Evolutionary conservation across 306 rosid species (phyloP).

Genomic region (Glycyrrhiza uralensis): DNA sequence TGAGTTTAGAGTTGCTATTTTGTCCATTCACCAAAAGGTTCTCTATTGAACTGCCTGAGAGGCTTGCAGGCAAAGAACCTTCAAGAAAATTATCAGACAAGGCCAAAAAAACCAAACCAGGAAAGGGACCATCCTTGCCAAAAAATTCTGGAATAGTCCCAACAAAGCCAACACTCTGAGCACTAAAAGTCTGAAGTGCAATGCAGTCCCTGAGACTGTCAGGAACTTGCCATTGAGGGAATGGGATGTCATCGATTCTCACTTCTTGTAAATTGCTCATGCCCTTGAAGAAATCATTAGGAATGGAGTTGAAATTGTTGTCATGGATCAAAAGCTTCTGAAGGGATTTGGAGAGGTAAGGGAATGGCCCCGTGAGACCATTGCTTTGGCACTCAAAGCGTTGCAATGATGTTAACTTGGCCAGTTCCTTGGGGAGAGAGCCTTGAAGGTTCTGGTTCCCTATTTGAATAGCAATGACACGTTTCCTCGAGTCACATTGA

Average conservation of each 20-base stretch:
- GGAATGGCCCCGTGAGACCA: slow-evolving; percentile 54
- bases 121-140: slow-evolving; percentile 27
- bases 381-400: slow-evolving; percentile 57
- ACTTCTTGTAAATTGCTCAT: slow-evolving; percentile 33
- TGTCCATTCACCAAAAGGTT: slow-evolving; percentile 62
- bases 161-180: slow-evolving; percentile 29
- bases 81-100: slow-evolving; percentile 50
- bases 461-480: slow-evolving; percentile 48
- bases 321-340: slow-evolving; percentile 34
- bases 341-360: slow-evolving; percentile 43
- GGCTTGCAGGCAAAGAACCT: slow-evolving; percentile 60
- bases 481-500: slow-evolving; percentile 29
- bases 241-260: slow-evolving; percentile 43
- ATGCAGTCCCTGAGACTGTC: slow-evolving; percentile 32
- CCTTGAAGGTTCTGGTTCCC: slow-evolving; percentile 58
- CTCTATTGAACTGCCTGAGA: slow-evolving; percentile 45
- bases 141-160: slow-evolving; percentile 64
- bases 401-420: slow-evolving; percentile 27
- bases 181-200: slow-evolving; percentile 39
- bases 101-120: slow-evolving; percentile 42
- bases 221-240: slow-evolving; percentile 59
- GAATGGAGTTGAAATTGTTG: slow-evolving; percentile 52
- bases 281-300: slow-evolving; percentile 55
- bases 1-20: slow-evolving; percentile 42
- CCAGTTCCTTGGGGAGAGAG: slow-evolving; percentile 50